Evolutionary conservation across 495 filamentous ascomycete genomes (phyloP).

Genomic region (Xylaria longipes): DNA sequence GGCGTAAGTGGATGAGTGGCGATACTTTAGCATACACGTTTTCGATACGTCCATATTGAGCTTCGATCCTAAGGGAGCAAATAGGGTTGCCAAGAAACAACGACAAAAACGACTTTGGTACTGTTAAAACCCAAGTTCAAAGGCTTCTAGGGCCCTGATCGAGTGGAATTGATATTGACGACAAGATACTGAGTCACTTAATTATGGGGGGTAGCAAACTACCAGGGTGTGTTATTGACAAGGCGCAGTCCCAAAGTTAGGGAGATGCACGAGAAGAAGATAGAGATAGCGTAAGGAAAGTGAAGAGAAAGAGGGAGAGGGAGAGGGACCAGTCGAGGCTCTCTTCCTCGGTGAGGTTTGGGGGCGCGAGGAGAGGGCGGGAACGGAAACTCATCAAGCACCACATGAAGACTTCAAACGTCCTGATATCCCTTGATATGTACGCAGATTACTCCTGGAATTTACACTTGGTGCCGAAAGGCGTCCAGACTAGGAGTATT

Average conservation of each 20-base stretch:
- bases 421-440: conserved; percentile 2
- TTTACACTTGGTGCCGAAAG: conserved; percentile 9
- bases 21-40: not conserved
- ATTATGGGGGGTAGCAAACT: not conserved
- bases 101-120: not conserved
- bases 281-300: not conserved
- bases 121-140: not conserved
- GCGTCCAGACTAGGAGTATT: not conserved
- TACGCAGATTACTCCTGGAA: not conserved
- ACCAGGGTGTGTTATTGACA: not conserved
- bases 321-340: not conserved
- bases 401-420: not conserved
- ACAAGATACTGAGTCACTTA: not conserved
- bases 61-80: not conserved
- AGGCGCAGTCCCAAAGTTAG: not conserved
- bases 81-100: not conserved
- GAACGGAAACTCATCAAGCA: not conserved
- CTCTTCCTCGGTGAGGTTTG: not conserved
- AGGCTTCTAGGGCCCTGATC: not conserved
- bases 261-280: not conserved
- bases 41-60: conserved; percentile 11
- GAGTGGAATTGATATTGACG: conserved; percentile 1
- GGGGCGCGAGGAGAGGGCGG: not conserved
- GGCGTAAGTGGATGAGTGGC: not conserved
- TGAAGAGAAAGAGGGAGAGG: not conserved